phyloP scores from a whole-genome alignment of 192 early-diverging fungal species.

The Chytriomyces hyalinus region DNA sequence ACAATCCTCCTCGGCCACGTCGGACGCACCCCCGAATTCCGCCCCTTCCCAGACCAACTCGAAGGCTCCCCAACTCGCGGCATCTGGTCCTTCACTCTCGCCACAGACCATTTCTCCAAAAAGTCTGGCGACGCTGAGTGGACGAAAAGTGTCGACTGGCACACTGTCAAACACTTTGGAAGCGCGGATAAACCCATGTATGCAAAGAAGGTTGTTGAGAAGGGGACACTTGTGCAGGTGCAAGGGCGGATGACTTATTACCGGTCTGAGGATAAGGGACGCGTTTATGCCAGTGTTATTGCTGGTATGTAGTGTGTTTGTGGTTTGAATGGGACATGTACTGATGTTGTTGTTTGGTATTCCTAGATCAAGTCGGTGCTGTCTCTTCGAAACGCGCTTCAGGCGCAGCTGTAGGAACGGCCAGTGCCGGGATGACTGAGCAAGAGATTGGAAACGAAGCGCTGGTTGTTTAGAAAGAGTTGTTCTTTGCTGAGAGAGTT shows the following conservation, averaged over 20 bases:
- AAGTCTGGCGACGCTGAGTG: background rate
- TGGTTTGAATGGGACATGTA: background rate
- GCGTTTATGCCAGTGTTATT: background rate
- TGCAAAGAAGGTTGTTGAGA: background rate
- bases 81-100: background rate
- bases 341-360: background rate
- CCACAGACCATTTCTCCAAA: background rate
- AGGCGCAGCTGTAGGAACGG: no score
- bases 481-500: no score
- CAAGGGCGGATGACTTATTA: background rate
- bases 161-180: background rate
- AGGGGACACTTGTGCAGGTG: background rate
- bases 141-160: background rate
- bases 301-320: slow-evolving; percentile 1
- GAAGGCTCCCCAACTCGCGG: background rate
- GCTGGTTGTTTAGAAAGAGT: no score
- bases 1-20: background rate
- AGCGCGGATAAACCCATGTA: background rate
- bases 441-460: no score
- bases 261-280: background rate
- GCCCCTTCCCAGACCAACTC: background rate
- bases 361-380: background rate
- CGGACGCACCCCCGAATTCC: background rate
- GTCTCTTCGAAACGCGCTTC: no score
- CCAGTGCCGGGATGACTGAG: no score